Conservation (phyloP, 768 basidiomycete species). For the Tremella fuciformis region DNA sequence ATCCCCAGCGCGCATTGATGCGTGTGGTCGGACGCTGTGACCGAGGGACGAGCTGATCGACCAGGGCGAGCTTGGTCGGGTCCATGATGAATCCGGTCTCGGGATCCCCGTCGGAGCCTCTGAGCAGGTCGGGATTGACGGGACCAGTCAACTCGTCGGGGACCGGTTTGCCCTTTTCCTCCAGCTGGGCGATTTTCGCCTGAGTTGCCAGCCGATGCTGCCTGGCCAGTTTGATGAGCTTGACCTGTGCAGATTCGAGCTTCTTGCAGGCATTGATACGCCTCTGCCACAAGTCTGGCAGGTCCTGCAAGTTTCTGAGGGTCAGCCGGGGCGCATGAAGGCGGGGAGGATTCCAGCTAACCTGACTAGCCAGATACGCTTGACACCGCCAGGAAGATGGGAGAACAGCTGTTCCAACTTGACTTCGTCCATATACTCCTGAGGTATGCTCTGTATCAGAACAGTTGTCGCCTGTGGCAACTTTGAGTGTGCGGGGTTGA, state of each 20-base stretch:
- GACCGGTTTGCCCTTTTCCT: conserved; percentile 39
- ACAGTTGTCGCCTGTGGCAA: conserved; percentile 86
- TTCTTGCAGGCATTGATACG: conserved; percentile 69
- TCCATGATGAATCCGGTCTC: conserved; percentile 6
- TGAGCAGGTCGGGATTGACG: conserved; percentile 37
- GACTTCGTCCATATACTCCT: conserved; percentile 68
- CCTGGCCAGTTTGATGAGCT: conserved; percentile 69
- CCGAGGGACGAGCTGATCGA: conserved; percentile 65
- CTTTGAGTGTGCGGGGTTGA: conserved; percentile 67
- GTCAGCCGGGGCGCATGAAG: not conserved
- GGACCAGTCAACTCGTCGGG: conserved; percentile 33
- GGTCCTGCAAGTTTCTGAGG: conserved; percentile 72
- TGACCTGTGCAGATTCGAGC: conserved; percentile 82
- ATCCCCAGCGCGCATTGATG: conserved; percentile 58
- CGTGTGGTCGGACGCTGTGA: conserved; percentile 76
- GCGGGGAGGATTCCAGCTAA: conserved; percentile 45
- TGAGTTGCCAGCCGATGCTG: conserved; percentile 63
- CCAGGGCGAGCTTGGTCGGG: conserved; percentile 42
- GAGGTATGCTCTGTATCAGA: conserved; percentile 83
- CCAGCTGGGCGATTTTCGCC: conserved; percentile 57
- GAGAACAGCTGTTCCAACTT: conserved; percentile 68
- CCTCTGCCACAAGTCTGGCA: conserved; percentile 77
- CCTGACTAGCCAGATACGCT: conserved; percentile 88
- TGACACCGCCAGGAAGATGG: conserved; percentile 85
- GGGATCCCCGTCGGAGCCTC: conserved; percentile 39